phyloP scores from a whole-genome alignment of 495 filamentous ascomycete genomes.

The Hyaloscypha variabilis region DNA sequence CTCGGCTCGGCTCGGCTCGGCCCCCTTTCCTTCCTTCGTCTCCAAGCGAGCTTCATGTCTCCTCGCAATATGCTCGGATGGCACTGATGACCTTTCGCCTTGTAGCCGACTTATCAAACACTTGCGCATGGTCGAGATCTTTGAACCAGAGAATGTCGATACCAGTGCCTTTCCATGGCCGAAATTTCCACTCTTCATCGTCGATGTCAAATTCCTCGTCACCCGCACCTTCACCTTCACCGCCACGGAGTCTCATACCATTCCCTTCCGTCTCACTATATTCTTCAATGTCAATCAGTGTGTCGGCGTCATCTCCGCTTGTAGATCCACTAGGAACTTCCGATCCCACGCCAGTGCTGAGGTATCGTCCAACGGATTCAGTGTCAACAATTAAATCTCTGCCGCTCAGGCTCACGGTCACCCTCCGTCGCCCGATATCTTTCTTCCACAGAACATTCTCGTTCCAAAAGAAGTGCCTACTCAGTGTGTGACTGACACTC shows the following conservation, averaged over 20 bases:
- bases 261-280: constrained; percentile 15
- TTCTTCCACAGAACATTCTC: constrained; percentile 70
- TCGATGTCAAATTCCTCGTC: constrained; percentile 18
- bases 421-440: constrained; percentile 39
- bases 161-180: constrained; percentile 49
- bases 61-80: constrained; percentile 40
- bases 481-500: constrained; percentile 59
- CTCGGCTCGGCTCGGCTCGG: neutral
- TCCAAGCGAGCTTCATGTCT: neutral
- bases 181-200: constrained; percentile 43
- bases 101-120: constrained; percentile 55
- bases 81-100: constrained; percentile 46
- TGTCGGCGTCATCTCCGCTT: neutral
- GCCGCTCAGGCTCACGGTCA: constrained; percentile 53
- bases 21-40: neutral
- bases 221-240: constrained; percentile 10
- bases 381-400: constrained; percentile 69
- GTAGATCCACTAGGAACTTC: neutral
- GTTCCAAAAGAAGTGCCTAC: constrained; percentile 68
- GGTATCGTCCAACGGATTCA: constrained; percentile 56
- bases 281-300: constrained; percentile 25
- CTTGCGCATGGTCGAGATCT: constrained; percentile 67
- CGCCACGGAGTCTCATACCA: constrained; percentile 15
- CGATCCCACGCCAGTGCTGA: constrained; percentile 35
- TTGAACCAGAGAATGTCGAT: constrained; percentile 65